phyloP scores from a whole-genome alignment of 225 moss, liverwort and hornwort species.

The Marchantia polymorpha region DNA sequence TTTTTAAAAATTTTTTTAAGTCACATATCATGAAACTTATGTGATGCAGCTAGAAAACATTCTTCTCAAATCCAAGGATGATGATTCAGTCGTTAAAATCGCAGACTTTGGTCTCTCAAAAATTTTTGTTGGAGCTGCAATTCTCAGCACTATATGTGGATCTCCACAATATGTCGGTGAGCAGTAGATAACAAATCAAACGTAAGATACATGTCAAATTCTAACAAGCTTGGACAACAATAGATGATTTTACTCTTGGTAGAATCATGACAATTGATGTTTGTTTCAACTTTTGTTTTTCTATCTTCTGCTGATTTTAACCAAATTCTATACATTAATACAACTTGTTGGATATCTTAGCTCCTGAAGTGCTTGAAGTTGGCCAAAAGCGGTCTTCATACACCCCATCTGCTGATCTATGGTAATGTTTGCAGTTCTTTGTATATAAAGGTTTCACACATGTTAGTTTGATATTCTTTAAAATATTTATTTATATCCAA shows the following conservation, averaged over 20 bases:
- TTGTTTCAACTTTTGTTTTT: no score
- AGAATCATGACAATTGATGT: no score
- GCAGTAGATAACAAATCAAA: constrained; percentile 1
- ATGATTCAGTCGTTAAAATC: constrained; percentile 71
- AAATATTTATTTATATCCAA: no score
- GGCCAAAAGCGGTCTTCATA: constrained; percentile 70
- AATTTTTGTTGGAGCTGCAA: constrained; percentile 63
- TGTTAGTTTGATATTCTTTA: no score
- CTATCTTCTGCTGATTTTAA: not conserved
- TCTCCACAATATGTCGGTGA: constrained; percentile 94
- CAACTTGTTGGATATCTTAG: constrained; percentile 31
- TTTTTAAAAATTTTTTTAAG: constrained; percentile 11
- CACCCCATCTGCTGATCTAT: constrained; percentile 76
- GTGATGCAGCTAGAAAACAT: constrained; percentile 77
- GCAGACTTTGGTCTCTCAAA: constrained; percentile 86
- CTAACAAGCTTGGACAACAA: no score
- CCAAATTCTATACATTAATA: not conserved
- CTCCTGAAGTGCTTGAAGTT: constrained; percentile 84
- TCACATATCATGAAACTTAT: not conserved
- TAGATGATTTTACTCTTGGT: no score
- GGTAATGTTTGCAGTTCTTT: no score
- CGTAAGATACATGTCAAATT: no score
- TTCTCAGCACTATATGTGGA: constrained; percentile 81
- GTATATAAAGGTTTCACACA: no score
- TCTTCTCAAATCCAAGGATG: constrained; percentile 62